Percentiles rank a stretch among this genome's conserved stretches.
phyloP scores from a whole-genome alignment of 176 grass and related monocot species.

The Avena insularis region DNA sequence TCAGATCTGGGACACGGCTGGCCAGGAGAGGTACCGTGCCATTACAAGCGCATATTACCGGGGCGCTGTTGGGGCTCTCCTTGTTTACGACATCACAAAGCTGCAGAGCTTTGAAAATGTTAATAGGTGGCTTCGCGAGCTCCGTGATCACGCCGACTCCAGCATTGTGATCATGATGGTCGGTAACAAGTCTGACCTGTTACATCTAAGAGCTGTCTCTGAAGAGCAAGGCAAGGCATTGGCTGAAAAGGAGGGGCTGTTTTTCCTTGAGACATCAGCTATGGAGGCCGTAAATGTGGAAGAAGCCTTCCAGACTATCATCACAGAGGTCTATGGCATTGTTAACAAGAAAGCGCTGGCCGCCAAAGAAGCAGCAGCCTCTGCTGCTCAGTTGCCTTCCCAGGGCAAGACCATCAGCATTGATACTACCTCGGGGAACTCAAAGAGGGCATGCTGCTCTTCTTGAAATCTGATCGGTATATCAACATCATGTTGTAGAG shows the following conservation, averaged over 20 bases:
- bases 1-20: conserved; percentile 94
- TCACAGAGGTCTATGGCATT: conserved; percentile 79
- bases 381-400: conserved; percentile 48
- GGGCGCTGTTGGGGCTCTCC: conserved; percentile 76
- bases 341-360: conserved; percentile 73
- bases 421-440: conserved; percentile 39
- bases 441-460: conserved; percentile 68
- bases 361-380: conserved; percentile 59
- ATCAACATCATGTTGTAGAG: conserved; percentile 39
- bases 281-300: conserved; percentile 84
- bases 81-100: conserved; percentile 91
- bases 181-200: conserved; percentile 83
- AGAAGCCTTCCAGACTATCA: conserved; percentile 81
- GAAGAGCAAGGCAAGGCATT: conserved; percentile 66
- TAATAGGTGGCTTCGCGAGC: conserved; percentile 79
- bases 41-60: conserved; percentile 89
- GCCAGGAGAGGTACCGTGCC: conserved; percentile 89
- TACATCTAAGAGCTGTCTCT: conserved; percentile 60
- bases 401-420: conserved; percentile 76
- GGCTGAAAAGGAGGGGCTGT: conserved; percentile 83
- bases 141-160: conserved; percentile 77
- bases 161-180: conserved; percentile 86
- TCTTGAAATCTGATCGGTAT: conserved; percentile 40
- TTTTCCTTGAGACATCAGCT: conserved; percentile 82
- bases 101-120: conserved; percentile 75